phyloP scores from a whole-genome alignment of 1,284 basidiomycete species.

The Boletus sp. region DNA sequence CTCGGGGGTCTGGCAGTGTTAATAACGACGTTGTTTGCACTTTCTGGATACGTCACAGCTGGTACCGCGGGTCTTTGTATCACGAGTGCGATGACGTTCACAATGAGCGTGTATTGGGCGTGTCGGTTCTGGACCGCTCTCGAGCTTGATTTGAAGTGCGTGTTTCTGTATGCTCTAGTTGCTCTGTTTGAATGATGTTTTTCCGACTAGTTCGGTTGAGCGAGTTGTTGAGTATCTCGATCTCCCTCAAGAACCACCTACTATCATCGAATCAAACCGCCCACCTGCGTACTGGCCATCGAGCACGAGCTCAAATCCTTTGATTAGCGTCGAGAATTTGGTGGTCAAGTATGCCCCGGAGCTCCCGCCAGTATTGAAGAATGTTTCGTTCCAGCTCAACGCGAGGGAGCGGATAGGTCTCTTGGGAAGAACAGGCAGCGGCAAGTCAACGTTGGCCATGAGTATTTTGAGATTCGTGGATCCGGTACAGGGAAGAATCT shows the following conservation, averaged over 20 bases:
- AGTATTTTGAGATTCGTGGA: slow-evolving; percentile 87
- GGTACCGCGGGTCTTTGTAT: slow-evolving; percentile 86
- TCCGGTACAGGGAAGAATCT: slow-evolving; percentile 71
- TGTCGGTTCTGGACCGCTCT: slow-evolving; percentile 60
- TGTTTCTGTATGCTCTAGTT: background rate
- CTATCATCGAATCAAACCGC: slow-evolving; percentile 60
- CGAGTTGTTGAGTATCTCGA: slow-evolving; percentile 86
- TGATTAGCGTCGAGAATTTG: slow-evolving; percentile 68
- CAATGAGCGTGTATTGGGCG: slow-evolving; percentile 61
- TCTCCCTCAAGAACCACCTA: slow-evolving; percentile 81
- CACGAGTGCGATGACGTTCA: slow-evolving; percentile 67
- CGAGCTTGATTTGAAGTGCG: slow-evolving; percentile 34
- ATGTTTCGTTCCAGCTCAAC: slow-evolving; percentile 63
- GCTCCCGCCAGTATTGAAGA: slow-evolving; percentile 76
- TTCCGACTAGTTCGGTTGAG: slow-evolving; percentile 71
- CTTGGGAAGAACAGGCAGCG: slow-evolving; percentile 72
- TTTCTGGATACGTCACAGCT: slow-evolving; percentile 61
- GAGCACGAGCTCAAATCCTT: slow-evolving; percentile 48
- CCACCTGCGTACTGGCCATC: slow-evolving; percentile 88
- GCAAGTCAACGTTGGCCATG: slow-evolving; percentile 85
- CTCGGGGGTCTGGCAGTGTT: slow-evolving; percentile 65
- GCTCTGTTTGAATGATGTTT: slow-evolving; percentile 58
- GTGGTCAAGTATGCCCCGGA: slow-evolving; percentile 82
- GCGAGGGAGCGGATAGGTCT: slow-evolving; percentile 69
- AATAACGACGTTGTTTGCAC: slow-evolving; percentile 70